phyloP scores from a whole-genome alignment of 2,329 filamentous ascomycete species.

The Venturia asperata region DNA sequence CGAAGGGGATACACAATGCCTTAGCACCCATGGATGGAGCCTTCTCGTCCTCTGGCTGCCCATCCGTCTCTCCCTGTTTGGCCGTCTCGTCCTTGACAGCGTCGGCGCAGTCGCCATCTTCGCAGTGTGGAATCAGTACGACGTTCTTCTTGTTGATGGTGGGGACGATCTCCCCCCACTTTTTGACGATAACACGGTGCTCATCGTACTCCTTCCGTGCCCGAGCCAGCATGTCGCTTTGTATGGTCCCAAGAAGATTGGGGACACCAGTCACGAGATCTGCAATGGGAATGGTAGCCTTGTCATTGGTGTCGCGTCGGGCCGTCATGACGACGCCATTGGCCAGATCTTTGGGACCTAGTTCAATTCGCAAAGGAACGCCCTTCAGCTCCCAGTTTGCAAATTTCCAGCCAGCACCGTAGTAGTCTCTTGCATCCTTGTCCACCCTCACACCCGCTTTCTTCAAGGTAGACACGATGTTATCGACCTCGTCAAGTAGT shows the following conservation, averaged over 20 bases:
- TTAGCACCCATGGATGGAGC: conserved; percentile 71
- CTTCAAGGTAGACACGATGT: conserved; percentile 61
- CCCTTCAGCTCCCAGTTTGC: conserved; percentile 98
- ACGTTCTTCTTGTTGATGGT: conserved; percentile 89
- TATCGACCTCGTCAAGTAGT: conserved; percentile 68
- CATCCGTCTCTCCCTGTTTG: conserved; percentile 61
- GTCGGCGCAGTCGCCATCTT: conserved; percentile 79
- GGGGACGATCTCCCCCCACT: conserved; percentile 89
- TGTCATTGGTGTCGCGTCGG: conserved; percentile 77
- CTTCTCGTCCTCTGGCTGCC: conserved; percentile 64
- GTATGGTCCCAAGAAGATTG: conserved; percentile 80
- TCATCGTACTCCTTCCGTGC: conserved; percentile 71
- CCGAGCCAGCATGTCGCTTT: conserved; percentile 69
- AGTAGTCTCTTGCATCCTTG: conserved; percentile 78
- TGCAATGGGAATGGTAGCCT: conserved; percentile 69
- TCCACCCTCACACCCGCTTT: conserved; percentile 70
- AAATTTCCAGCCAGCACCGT: conserved; percentile 87
- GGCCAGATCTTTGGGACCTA: conserved; percentile 87
- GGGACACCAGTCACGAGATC: conserved; percentile 69
- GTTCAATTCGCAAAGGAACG: conserved; percentile 87
- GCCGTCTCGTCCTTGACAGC: conserved; percentile 94
- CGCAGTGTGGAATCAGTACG: conserved; percentile 83
- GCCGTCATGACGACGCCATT: conserved; percentile 78
- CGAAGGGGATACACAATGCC: conserved; percentile 67
- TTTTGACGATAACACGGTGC: conserved; percentile 70